Base-by-base conservation (phyloP, 2,329 filamentous ascomycete genomes). In the Pestalotiopsis sp. region DNA sequence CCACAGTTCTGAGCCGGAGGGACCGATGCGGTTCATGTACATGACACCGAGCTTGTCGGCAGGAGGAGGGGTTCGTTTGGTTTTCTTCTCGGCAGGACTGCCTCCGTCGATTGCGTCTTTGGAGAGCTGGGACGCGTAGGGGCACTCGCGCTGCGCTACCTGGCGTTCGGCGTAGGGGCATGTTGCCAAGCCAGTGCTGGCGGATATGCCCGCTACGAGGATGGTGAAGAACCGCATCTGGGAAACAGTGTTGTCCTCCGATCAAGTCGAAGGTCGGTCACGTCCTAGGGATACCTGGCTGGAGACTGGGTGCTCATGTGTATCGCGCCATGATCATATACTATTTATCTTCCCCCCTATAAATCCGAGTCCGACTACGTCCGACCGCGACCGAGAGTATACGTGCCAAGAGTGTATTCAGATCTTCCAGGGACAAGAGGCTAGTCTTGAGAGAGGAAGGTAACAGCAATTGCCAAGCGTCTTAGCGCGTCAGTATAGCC, bases 11-110 rank as follows among this genome's bases (percentile, higher is more conserved):
- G 73, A 69, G 2, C 39, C 66, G 2, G 68, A 71, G 13, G 73
- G 73, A 3, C 38, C 72, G 49, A 74, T 75, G 14, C 73, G 70
- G 68, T 75, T 75, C 71, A 73, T 70, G 4, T 57, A 67, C 12
- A 64, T 64, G 23, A 74, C 61, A 2, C 70, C 62, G 12, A 49
- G 23, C 62, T 65, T 65, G 25, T 65, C 62, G 4, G 39, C 41
- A 2, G 60, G 11, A 31, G 60, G 60, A 3, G 60, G 31, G 23
- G 25, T 41, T 11, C 60, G 60, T 14, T 63, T 63, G 31, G 6
- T 63, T 12, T 12, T n/a, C 31, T 39, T 20, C 5, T 39, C 25
- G 57, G 25, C 6, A 7, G 57, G n/a, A 39, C 12, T 17, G 11
- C 4, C 20, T 3, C 14, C 3, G 1, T 63, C 23, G 17, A 27